These are phyloP conservation scores for Mycena floridula DNA, from an alignment of 768 basidiomycete species.

Conservation along the genomic window DNA sequence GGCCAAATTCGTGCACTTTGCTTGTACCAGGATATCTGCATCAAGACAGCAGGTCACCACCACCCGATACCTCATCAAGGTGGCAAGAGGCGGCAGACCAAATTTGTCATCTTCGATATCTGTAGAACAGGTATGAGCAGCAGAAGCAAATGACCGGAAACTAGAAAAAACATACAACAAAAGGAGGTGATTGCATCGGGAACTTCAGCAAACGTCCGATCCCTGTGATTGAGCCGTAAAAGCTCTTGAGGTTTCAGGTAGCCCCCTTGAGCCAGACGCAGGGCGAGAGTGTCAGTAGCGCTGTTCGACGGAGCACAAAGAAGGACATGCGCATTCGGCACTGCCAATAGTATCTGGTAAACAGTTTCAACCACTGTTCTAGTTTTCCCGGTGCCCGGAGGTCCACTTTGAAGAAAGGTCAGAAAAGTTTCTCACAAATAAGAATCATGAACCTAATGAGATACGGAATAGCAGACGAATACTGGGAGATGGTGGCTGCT, in stretches of 20 bases:
- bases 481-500: slow-evolving; percentile 34
- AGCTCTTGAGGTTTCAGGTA: slow-evolving; percentile 36
- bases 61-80: slow-evolving; percentile 39
- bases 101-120: slow-evolving; percentile 42
- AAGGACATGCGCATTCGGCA: slow-evolving; percentile 40
- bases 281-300: slow-evolving; percentile 42
- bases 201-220: slow-evolving; percentile 45
- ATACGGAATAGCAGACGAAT: slow-evolving; percentile 40
- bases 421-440: too few species aligned
- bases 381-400: slow-evolving; percentile 51
- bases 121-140: slow-evolving; percentile 11
- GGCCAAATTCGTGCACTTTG: slow-evolving; percentile 36
- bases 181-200: slow-evolving; percentile 37
- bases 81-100: slow-evolving; percentile 38
- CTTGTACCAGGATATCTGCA: slow-evolving; percentile 35
- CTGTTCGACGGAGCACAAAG: slow-evolving; percentile 47
- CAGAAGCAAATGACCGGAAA: too few species aligned
- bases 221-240: slow-evolving; percentile 41
- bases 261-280: slow-evolving; percentile 25
- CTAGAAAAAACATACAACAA: slow-evolving; percentile 31
- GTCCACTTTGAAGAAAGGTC: too few species aligned
- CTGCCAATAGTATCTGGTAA: slow-evolving; percentile 40
- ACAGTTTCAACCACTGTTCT: slow-evolving; percentile 47
- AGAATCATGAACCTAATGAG: too few species aligned
- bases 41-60: slow-evolving; percentile 43